These are phyloP conservation scores for Yarrowia sp. DNA, from an alignment of 805 yeast species.

Conservation along the genomic window DNA sequence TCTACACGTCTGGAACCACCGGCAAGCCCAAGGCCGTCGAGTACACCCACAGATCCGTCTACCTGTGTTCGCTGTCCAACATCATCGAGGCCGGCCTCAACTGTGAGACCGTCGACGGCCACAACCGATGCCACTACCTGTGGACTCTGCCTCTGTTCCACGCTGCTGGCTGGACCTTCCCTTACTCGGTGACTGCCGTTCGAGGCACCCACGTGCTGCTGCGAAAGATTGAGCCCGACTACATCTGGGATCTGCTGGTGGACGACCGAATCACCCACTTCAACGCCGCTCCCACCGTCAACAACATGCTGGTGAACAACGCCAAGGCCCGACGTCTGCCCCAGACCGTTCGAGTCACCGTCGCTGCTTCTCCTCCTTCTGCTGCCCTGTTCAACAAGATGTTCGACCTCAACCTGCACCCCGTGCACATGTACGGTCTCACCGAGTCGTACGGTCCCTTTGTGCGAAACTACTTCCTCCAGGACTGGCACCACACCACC, in stretches of 20 bases:
- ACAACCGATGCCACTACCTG: slow-evolving; percentile 48
- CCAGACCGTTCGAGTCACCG: slow-evolving; percentile 48
- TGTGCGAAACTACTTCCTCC: slow-evolving; percentile 47
- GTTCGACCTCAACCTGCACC: slow-evolving; percentile 48
- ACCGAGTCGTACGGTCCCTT: slow-evolving; percentile 53
- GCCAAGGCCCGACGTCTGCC: slow-evolving; percentile 46
- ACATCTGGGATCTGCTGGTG: slow-evolving; percentile 49
- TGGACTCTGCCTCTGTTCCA: slow-evolving; percentile 53
- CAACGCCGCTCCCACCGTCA: slow-evolving; percentile 53
- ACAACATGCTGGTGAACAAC: slow-evolving; percentile 48
- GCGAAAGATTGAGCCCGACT: slow-evolving; percentile 49
- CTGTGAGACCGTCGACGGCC: slow-evolving; percentile 45
- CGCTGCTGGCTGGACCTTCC: slow-evolving; percentile 52
- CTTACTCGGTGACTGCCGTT: slow-evolving; percentile 51
- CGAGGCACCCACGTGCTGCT: slow-evolving; percentile 51
- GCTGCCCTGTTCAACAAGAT: slow-evolving; percentile 49
- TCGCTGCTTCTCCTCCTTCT: slow-evolving; percentile 52
- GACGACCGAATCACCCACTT: slow-evolving; percentile 48
- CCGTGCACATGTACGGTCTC: slow-evolving; percentile 51
- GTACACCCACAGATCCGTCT: slow-evolving; percentile 50
- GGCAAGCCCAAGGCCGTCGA: slow-evolving; percentile 53
- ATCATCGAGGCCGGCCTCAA: slow-evolving; percentile 49
- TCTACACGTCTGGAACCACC: slow-evolving; percentile 51
- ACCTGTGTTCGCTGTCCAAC: slow-evolving; percentile 48
- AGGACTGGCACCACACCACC: slow-evolving; percentile 47